Percentiles rank a stretch among this genome's conserved stretches.
These are phyloP conservation scores for Tylopilus intermedius DNA, from an alignment of 768 basidiomycete genomes.

Conservation along the genomic window DNA sequence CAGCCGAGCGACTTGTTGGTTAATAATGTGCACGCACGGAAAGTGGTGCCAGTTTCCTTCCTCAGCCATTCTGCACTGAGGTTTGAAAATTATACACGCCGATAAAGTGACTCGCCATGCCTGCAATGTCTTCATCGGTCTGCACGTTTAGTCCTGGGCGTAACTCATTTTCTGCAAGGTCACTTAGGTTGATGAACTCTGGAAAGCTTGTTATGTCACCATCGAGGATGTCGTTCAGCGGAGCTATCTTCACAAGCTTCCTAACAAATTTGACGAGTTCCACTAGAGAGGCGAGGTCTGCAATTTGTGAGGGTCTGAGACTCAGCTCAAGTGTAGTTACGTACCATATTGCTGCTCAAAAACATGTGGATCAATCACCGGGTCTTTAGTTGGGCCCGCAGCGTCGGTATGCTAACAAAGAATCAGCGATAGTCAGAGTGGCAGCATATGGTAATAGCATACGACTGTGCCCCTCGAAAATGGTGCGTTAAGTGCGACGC, in stretches of 20 bases:
- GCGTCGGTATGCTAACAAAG: background rate
- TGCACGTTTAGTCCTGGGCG: background rate
- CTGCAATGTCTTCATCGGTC: conserved; percentile 1
- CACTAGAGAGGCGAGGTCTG: background rate
- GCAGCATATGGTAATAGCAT: background rate
- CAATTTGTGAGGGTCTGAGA: background rate
- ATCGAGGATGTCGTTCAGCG: background rate
- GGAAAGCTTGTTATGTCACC: background rate
- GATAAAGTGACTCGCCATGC: background rate
- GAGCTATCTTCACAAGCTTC: conserved; percentile 1
- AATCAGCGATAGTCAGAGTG: background rate
- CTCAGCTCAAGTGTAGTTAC: background rate
- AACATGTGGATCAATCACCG: background rate
- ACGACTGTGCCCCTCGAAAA: conserved; percentile 2
- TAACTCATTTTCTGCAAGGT: background rate
- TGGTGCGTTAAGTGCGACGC: background rate
- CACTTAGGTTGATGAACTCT: background rate
- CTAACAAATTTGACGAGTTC: background rate
- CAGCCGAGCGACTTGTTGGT: too few species aligned
- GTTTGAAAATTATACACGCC: background rate
- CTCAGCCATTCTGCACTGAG: background rate
- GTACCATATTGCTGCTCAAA: conserved; percentile 1
- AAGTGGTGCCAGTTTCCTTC: background rate
- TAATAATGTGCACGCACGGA: background rate
- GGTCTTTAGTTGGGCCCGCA: background rate